Evolutionary conservation across 306 rosid genomes (phyloP), one percentile per base, ranked within the genome.

Genomic region (Quercus robur): DNA sequence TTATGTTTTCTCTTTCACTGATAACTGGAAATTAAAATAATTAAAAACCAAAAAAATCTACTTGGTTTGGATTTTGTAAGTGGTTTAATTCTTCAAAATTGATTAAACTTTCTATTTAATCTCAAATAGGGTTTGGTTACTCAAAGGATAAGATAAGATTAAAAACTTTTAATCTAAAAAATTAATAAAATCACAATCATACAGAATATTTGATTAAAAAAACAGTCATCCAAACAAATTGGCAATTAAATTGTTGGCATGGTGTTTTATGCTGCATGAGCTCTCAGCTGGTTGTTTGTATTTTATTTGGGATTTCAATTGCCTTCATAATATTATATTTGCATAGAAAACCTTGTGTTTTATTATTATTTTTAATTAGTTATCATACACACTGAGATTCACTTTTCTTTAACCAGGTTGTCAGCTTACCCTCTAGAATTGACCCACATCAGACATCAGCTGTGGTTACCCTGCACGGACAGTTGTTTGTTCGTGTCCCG

Each of bases 401-500:
- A 67, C 26, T 71, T 73, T 79, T 75, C 64, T 56, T 74, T 77
- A 41, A 21, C 51, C 90, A 96, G 99, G 95, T 90, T 51, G 97
- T 96, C 17, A 89, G 86, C 86, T 82, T 96, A 74, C 97, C 99
- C 4, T 84, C 98, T 77, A 90, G 97, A 84, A 96, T 96, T 44
- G 99, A 96, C 83, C 98, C 99, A 19, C 98, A 93, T 78, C 98
- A 91, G 88, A 91, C 99, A 28, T 93, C 99, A 0, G 98, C 99
- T 2, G 98, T 96, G 83, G 99, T 96, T 73, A 96, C 99, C 12
- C 86, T 96, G 86, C 98, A 96, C 44, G 99, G 99, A 19, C 98
- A 96, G 81, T 83, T 96, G 89, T 96, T 91, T 87, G 91, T 96
- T 73, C 99, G 99, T 9, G 93, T 91, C 55, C 99, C 99, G 6